These are phyloP conservation scores for Lactifluus volemus DNA, from an alignment of 768 basidiomycete genomes.

Conservation along the genomic window DNA sequence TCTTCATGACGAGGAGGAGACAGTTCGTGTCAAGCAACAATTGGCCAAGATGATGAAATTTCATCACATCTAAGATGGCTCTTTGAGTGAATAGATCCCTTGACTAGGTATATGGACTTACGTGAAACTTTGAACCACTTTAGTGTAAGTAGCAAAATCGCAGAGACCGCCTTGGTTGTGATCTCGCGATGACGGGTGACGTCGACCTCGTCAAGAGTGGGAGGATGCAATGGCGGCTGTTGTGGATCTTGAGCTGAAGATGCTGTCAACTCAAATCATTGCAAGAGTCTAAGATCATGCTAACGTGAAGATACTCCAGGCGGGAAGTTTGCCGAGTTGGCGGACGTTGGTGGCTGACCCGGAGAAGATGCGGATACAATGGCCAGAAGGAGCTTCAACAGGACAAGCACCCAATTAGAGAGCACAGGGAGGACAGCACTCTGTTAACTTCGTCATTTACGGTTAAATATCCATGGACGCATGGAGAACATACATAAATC, in stretches of 20 bases:
- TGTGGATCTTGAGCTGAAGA: conserved; percentile 41
- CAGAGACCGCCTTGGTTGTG: conserved; percentile 94
- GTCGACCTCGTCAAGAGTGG: conserved; percentile 85
- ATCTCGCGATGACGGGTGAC: conserved; percentile 94
- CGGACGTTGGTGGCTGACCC: conserved; percentile 54
- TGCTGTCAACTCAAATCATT: background rate
- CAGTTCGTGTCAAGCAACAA: conserved; percentile 93
- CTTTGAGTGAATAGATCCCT: background rate
- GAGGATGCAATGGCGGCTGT: conserved; percentile 54
- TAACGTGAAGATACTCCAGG: conserved; percentile 60
- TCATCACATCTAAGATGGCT: conserved; percentile 76
- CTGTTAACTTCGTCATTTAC: conserved; percentile 33
- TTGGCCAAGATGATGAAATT: conserved; percentile 97
- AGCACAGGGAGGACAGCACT: conserved; percentile 74
- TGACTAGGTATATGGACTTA: conserved; percentile 34
- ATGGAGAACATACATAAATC: conserved; percentile 65
- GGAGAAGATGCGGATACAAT: conserved; percentile 80
- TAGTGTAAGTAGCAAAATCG: conserved; percentile 78
- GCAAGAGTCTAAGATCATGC: conserved; percentile 17
- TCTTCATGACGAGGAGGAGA: conserved; percentile 86
- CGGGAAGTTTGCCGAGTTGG: conserved; percentile 63
- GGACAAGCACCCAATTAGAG: conserved; percentile 85
- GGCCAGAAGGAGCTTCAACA: conserved; percentile 86
- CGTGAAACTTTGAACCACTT: conserved; percentile 99
- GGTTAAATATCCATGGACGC: background rate